These are phyloP conservation scores for Endoconidiophora laricicola DNA, from an alignment of 2,329 filamentous ascomycete species.

Conservation along the genomic window DNA sequence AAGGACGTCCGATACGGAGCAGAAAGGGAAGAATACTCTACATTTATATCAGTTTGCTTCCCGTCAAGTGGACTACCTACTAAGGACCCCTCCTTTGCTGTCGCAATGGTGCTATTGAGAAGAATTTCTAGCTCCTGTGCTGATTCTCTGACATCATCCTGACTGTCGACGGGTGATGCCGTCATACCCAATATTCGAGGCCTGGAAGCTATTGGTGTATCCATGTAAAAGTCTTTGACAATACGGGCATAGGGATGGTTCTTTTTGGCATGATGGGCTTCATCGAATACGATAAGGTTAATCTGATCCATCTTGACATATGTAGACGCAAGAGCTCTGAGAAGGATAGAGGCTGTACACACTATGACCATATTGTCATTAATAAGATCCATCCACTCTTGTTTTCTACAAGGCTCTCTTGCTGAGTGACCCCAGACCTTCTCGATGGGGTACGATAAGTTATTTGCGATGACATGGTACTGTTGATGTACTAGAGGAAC, in stretches of 20 bases:
- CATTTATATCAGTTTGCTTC: slow-evolving; percentile 34
- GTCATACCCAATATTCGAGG: slow-evolving; percentile 93
- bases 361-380: slow-evolving; percentile 66
- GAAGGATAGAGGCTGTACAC: slow-evolving; percentile 77
- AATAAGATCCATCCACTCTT: slow-evolving; percentile 36
- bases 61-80: slow-evolving; percentile 15
- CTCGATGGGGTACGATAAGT: slow-evolving; percentile 59
- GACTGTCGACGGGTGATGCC: slow-evolving; percentile 80
- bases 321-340: slow-evolving; percentile 59
- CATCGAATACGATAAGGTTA: slow-evolving; percentile 85
- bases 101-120: slow-evolving; percentile 70
- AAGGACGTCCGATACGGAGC: slow-evolving; percentile 46
- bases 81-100: slow-evolving; percentile 32
- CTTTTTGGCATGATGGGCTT: slow-evolving; percentile 92
- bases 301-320: slow-evolving; percentile 70
- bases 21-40: slow-evolving; percentile 28
- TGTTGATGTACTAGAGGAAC: slow-evolving; percentile 87
- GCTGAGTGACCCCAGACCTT: slow-evolving; percentile 58
- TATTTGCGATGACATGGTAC: slow-evolving; percentile 61
- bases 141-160: slow-evolving; percentile 53
- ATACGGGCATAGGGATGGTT: slow-evolving; percentile 81
- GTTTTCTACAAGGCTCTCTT: slow-evolving; percentile 23
- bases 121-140: slow-evolving; percentile 59
- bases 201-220: slow-evolving; percentile 27
- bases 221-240: slow-evolving; percentile 69